Conservation (phyloP, 306 rosid genomes). For the Inga laurina region DNA sequence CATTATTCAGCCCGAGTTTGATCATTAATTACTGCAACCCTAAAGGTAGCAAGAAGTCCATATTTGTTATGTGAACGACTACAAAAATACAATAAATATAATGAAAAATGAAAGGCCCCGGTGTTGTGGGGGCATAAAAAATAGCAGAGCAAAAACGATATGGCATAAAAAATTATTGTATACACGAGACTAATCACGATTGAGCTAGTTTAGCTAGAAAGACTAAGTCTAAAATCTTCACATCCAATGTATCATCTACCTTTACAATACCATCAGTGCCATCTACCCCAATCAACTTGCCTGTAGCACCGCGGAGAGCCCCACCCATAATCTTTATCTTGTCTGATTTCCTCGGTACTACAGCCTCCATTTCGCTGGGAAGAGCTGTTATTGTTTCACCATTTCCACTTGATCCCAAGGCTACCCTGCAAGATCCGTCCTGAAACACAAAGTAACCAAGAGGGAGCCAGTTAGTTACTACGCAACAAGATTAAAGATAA, state of each 20-base stretch:
- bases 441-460: conserved; percentile 36
- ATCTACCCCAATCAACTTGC: conserved; percentile 97
- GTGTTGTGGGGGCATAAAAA: too few species aligned
- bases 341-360: conserved; percentile 81
- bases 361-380: conserved; percentile 75
- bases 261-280: conserved; percentile 97
- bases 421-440: conserved; percentile 88
- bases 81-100: neutral
- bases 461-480: neutral
- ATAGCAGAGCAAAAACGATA: conserved; percentile 11
- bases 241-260: conserved; percentile 90
- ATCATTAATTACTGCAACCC: neutral
- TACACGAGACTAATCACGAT: conserved; percentile 33
- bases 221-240: conserved; percentile 85
- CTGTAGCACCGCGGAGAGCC: conserved; percentile 80
- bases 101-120: neutral
- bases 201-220: conserved; percentile 84
- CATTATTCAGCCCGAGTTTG: neutral
- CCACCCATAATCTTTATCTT: conserved; percentile 92
- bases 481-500: neutral
- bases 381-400: conserved; percentile 71
- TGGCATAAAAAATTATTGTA: conserved; percentile 24
- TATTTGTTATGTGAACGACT: neutral
- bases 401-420: conserved; percentile 69
- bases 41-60: neutral